phyloP scores from a whole-genome alignment of 1,139 yeast species.

The Yamadazyma buinensis region DNA sequence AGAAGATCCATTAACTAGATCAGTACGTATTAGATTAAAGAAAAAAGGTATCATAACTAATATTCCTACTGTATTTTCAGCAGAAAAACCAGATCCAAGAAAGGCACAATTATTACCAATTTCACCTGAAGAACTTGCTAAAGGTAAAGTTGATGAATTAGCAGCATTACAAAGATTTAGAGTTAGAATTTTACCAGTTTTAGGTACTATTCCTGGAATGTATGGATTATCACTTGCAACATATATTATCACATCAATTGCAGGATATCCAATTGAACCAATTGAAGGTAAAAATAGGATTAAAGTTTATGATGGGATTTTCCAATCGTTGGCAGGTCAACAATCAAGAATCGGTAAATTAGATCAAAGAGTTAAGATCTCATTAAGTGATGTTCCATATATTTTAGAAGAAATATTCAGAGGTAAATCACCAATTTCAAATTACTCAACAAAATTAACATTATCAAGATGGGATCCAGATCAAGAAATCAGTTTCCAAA shows the following conservation, averaged over 20 bases:
- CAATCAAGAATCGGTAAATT: conserved; percentile 67
- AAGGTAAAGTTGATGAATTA: conserved; percentile 83
- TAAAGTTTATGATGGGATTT: conserved; percentile 76
- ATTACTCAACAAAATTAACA: conserved; percentile 73
- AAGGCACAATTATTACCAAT: conserved; percentile 85
- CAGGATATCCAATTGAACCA: conserved; percentile 87
- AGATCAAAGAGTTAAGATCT: conserved; percentile 71
- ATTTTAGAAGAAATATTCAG: conserved; percentile 89
- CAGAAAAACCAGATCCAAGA: conserved; percentile 94
- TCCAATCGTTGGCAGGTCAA: conserved; percentile 84
- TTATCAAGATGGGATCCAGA: conserved; percentile 80
- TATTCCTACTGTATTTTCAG: conserved; percentile 85
- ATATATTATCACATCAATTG: conserved; percentile 68
- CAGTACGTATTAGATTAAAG: conserved; percentile 79
- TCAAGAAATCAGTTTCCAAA: conserved; percentile 55
- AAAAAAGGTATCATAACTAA: conserved; percentile 71
- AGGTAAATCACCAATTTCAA: conserved; percentile 89
- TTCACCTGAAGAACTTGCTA: conserved; percentile 70
- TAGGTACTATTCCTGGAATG: conserved; percentile 96
- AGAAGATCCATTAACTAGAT: conserved; percentile 90
- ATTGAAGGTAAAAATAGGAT: conserved; percentile 88
- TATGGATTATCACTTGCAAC: conserved; percentile 91
- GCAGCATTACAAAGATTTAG: conserved; percentile 87
- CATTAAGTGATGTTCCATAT: conserved; percentile 72
- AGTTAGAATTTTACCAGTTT: conserved; percentile 87